phyloP scores from a whole-genome alignment of 2,329 filamentous ascomycete genomes.

The Botrytis aclada region DNA sequence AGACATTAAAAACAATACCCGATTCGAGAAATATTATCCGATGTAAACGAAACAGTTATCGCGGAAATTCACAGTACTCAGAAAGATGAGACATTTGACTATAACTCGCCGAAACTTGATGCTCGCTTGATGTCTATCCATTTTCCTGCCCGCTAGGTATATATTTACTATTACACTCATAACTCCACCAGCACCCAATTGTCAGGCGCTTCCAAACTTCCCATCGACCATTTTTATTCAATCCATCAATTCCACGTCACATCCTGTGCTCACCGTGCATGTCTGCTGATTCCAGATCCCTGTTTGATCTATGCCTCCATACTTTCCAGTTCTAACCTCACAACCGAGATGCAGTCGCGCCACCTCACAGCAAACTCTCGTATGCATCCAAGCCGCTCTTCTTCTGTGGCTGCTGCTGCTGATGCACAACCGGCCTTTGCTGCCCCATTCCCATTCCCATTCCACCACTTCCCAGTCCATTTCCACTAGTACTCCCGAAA shows the following conservation, averaged over 20 bases:
- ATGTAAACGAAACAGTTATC: not conserved
- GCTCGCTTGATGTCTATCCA: not conserved
- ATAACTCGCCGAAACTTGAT: not conserved
- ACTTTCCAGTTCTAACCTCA: not conserved
- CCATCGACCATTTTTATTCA: not conserved
- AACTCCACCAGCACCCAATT: conserved; percentile 1
- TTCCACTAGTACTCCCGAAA: conserved; percentile 24
- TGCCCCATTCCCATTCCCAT: conserved; percentile 26
- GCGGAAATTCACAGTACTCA: not conserved
- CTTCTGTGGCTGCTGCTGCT: conserved; percentile 34
- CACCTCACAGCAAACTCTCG: conserved; percentile 50
- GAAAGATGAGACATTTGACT: not conserved
- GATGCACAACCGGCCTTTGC: conserved; percentile 17
- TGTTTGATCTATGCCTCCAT: not conserved
- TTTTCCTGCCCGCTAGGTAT: not conserved
- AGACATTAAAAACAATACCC: not conserved
- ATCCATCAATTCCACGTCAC: not conserved
- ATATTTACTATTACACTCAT: not conserved
- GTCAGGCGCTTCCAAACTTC: not conserved
- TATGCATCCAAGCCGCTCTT: conserved; percentile 52
- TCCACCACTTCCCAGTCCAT: conserved; percentile 26
- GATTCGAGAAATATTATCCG: not conserved
- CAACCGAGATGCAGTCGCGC: not conserved
- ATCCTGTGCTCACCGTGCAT: not conserved
- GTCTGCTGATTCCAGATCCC: not conserved